Evolutionary conservation across 2,329 filamentous ascomycete genomes (phyloP), one percentile per base, ranked within the genome.

Genomic region (Aspergillus sp.): DNA sequence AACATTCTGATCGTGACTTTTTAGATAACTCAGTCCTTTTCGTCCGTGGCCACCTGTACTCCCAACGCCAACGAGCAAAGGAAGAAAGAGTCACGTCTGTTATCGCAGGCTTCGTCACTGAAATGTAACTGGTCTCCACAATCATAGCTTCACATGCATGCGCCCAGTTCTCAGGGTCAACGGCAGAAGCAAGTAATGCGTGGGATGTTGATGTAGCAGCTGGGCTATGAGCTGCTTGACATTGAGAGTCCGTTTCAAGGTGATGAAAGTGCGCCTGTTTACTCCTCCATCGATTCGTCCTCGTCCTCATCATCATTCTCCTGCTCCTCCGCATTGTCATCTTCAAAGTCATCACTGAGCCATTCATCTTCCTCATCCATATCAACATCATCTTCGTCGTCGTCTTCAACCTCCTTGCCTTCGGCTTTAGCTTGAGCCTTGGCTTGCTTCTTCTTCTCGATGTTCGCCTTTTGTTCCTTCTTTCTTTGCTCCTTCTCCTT

Each of bases 401-500:
- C 78, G 39, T 79, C 75, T 59, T 82, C 72, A 62, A 77, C 79
- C 38, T 75, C 71, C 59, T 76, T 73, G 45, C 73, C 78, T 59
- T 76, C 74, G 17, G 74, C 74, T 55, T 70, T 78, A 23, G 78
- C 79, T 65, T 79, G 80, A n/a, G 76, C 84, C 65, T 82, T 86
- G 57, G 85, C 83, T 72, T 89, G 87, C 76, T 84, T 86, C 81
- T 97, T 98, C 78, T 84, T 89, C 78, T 96, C 92, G 2, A 99
- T 86, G 69, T 98, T 98, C 66, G 91, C 92, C 75, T 86, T 92
- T 74, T 99, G 95, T 69, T 91, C 84, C 73, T 89, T 89, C 79
- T 87, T 89, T 65, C 95, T 84, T 58, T 86, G 86, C 59, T 93
- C 93, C 81, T 96, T 97, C 74, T 95, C 91, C 70, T 88, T 86